Evolutionary conservation across 805 yeast species (phyloP).

Genomic region (Starmerella bombicola): DNA sequence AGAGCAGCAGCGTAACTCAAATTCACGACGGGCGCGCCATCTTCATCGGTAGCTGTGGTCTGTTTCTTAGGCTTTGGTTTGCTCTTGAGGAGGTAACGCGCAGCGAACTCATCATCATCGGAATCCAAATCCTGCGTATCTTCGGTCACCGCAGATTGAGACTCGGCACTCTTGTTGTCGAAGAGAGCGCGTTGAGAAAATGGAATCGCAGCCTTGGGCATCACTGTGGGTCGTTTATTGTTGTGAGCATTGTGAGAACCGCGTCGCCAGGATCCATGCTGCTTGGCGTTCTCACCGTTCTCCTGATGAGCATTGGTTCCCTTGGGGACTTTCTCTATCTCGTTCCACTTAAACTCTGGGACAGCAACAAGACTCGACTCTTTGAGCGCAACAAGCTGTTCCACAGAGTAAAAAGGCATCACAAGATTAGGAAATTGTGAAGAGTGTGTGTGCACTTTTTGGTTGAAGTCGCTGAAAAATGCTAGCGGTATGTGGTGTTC

Average conservation of each 20-base stretch:
- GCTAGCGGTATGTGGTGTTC: background rate
- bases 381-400: slow-evolving; percentile 22
- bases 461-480: background rate
- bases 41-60: slow-evolving; percentile 8
- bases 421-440: background rate
- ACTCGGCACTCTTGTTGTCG: slow-evolving; percentile 5
- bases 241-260: slow-evolving; percentile 16
- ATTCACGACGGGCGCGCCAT: slow-evolving; percentile 18
- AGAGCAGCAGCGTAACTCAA: slow-evolving; percentile 23
- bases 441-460: background rate
- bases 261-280: slow-evolving; percentile 14
- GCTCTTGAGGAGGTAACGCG: slow-evolving; percentile 20
- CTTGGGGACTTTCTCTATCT: slow-evolving; percentile 18
- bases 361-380: slow-evolving; percentile 23
- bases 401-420: slow-evolving; percentile 27
- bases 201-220: slow-evolving; percentile 22
- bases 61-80: slow-evolving; percentile 13
- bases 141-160: slow-evolving; percentile 1
- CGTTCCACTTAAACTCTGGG: slow-evolving; percentile 26
- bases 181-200: slow-evolving; percentile 18
- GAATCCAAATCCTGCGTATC: slow-evolving; percentile 20
- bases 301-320: slow-evolving; percentile 6
- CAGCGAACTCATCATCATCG: slow-evolving; percentile 26
- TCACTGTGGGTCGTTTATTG: slow-evolving; percentile 19
- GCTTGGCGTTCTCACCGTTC: background rate